Evolutionary conservation across 192 early-diverging fungal genomes (phyloP), one percentile per base, ranked within the genome.

Genomic region (Bifiguratus adelaidae): DNA sequence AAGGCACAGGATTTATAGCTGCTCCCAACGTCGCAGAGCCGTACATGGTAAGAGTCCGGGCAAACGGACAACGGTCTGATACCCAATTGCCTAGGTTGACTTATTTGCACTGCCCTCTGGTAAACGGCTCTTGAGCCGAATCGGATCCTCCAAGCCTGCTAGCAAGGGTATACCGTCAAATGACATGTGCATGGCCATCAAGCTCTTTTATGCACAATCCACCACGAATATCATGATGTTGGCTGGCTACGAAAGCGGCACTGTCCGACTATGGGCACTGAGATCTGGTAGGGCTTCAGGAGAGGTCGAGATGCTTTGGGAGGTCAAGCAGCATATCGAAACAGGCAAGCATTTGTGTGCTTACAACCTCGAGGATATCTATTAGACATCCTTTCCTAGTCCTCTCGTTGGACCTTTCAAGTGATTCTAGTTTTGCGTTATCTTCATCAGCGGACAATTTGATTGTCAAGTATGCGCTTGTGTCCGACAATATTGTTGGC

Each of bases 101-200:
- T n/a, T n/a, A n/a, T n/a, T n/a, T n/a, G n/a, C n/a, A n/a, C n/a
- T n/a, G n/a, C n/a, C n/a, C n/a, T n/a, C n/a, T n/a, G n/a, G n/a
- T n/a, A n/a, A n/a, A n/a, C n/a, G n/a, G n/a, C n/a, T n/a, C n/a
- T n/a, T n/a, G n/a, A n/a, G n/a, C n/a, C n/a, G n/a, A n/a, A n/a
- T n/a, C n/a, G n/a, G n/a, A n/a, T n/a, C n/a, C n/a, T n/a, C n/a
- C n/a, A n/a, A n/a, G n/a, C n/a, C n/a, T n/a, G n/a, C n/a, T n/a
- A n/a, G n/a, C n/a, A n/a, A n/a, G n/a, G n/a, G n/a, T n/a, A n/a
- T n/a, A n/a, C n/a, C n/a, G n/a, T n/a, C n/a, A n/a, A n/a, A n/a
- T n/a, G n/a, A n/a, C n/a, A n/a, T 52, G 9, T 54, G 48, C 22
- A 65, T 65, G 62, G 50, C 56, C 3, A 24, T 65, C 0, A 13